phyloP scores from a whole-genome alignment of 1,284 basidiomycete genomes.

The Anthracocystis setariae region DNA sequence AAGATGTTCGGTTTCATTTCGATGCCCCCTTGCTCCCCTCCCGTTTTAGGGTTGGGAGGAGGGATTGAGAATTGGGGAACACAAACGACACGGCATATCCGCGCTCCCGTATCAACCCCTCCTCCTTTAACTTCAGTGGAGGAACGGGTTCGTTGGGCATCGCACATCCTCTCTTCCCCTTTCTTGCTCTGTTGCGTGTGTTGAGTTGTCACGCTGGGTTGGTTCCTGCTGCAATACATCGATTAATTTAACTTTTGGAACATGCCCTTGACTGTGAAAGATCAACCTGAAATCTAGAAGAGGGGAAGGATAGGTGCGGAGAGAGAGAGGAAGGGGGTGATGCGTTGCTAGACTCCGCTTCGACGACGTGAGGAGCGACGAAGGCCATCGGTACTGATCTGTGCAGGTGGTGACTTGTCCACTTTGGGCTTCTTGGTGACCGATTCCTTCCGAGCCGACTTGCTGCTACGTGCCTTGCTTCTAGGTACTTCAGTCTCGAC shows the following conservation, averaged over 20 bases:
- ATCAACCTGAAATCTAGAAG: too few relatives aligned
- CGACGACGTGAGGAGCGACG: slow-evolving; percentile 30
- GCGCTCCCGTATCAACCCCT: slow-evolving; percentile 49
- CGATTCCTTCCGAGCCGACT: background rate
- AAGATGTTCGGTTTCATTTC: slow-evolving; percentile 48
- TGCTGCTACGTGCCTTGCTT: background rate
- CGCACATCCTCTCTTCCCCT: slow-evolving; percentile 19
- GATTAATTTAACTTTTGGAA: too few relatives aligned
- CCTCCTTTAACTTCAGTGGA: slow-evolving; percentile 38
- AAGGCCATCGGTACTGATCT: slow-evolving; percentile 8
- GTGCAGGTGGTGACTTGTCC: background rate
- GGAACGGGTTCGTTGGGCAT: slow-evolving; percentile 49
- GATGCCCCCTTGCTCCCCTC: slow-evolving; percentile 11
- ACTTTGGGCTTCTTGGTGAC: slow-evolving; percentile 15
- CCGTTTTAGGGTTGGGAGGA: background rate
- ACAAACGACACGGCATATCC: slow-evolving; percentile 38
- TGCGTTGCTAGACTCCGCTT: slow-evolving; percentile 5
- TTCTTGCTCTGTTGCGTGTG: background rate
- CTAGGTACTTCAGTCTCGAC: background rate
- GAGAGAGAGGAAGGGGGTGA: too few relatives aligned
- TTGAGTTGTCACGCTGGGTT: too few relatives aligned
- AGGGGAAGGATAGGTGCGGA: too few relatives aligned
- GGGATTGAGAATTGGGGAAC: slow-evolving; percentile 44
- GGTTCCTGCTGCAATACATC: background rate
- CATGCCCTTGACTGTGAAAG: slow-evolving; percentile 1